Percentiles rank a stretch among this genome's conserved stretches.
These are phyloP conservation scores for Venturia carpophila DNA, from an alignment of 2,329 filamentous ascomycete species.

Conservation along the genomic window DNA sequence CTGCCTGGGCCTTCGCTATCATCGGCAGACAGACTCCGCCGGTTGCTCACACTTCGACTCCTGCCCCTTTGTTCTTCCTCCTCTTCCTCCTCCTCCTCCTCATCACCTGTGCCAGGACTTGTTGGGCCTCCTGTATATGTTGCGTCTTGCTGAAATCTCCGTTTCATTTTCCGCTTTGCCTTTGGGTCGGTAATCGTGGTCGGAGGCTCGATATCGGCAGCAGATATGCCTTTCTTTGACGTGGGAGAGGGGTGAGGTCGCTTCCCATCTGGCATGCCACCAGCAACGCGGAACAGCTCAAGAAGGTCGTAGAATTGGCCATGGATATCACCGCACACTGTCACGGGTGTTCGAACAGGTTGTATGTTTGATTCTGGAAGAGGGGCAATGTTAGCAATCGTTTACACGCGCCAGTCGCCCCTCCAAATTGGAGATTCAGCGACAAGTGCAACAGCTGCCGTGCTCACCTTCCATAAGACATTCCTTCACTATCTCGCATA, in stretches of 20 bases:
- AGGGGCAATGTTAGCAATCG: slow-evolving; percentile 4
- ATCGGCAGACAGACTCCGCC: slow-evolving; percentile 32
- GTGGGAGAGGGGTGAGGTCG: slow-evolving; percentile 54
- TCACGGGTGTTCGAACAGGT: slow-evolving; percentile 92
- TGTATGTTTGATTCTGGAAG: slow-evolving; percentile 89
- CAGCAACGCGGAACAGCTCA: slow-evolving; percentile 92
- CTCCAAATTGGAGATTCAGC: neutral
- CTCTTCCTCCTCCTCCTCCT: slow-evolving; percentile 42
- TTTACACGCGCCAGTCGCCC: neutral
- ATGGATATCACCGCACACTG: slow-evolving; percentile 95
- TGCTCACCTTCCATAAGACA: slow-evolving; percentile 88
- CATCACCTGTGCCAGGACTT: slow-evolving; percentile 42
- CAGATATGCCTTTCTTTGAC: slow-evolving; percentile 50
- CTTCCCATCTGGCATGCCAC: slow-evolving; percentile 83
- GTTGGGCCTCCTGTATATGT: slow-evolving; percentile 46
- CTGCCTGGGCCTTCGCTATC: slow-evolving; percentile 37
- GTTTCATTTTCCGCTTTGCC: slow-evolving; percentile 73
- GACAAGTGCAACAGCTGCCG: neutral
- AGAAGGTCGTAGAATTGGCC: slow-evolving; percentile 98
- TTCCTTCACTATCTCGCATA: slow-evolving; percentile 98
- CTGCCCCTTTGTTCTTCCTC: slow-evolving; percentile 43
- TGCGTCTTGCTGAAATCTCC: slow-evolving; percentile 42
- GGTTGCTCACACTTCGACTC: slow-evolving; percentile 34
- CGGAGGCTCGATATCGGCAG: slow-evolving; percentile 88
- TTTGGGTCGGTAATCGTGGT: slow-evolving; percentile 83